Evolutionary conservation across 73 alveolate genomes (phyloP), one percentile per base, ranked within the genome.

Genomic region (Paramecium primaurelia): DNA sequence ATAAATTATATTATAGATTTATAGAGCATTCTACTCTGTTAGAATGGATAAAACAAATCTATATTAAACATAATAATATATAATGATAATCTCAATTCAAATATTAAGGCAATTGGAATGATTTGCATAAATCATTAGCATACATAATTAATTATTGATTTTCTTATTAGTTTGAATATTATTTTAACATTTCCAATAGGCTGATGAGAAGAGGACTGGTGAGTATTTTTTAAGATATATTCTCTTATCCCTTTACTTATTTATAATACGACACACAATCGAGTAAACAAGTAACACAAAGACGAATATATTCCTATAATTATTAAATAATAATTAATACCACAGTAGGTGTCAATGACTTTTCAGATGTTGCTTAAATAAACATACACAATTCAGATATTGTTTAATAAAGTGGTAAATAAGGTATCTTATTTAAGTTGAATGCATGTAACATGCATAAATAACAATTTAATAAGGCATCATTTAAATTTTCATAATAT

Each of bases 401-500:
- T 16, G 91, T 80, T 32, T 44, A 3, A 49, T 40, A 80, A 8
- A 80, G 11, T 3, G 75, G 91, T 2, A 20, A 0, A 30, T 45
- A 80, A 6, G 91, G 91, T 44, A 26, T 47, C 18, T n/a, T 8
- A 9, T 28, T 36, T 38, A 22, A 16, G 49, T 80, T 80, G 49
- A 32, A 80, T 20, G 91, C 71, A 80, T 80, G 91, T 42, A 80
- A 26, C 36, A 80, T 18, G 58, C 91, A 80, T 6, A 80, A 12
- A 80, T 44, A 80, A 49, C 91, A 45, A 47, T 49, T 80, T n/a
- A 49, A 30, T 14, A 80, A 26, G 36, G 91, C 58, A 38, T 80
- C 91, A 80, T 80, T 80, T 10, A 80, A 34, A 26, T 40, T 26
- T 80, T 80, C 91, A 80, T 25, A 42, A 80, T 80, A 80, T 80